Percentiles rank a stretch among this genome's conserved stretches.
Evolutionary conservation across 805 yeast genomes (phyloP).

Genomic region (Candida orba): DNA sequence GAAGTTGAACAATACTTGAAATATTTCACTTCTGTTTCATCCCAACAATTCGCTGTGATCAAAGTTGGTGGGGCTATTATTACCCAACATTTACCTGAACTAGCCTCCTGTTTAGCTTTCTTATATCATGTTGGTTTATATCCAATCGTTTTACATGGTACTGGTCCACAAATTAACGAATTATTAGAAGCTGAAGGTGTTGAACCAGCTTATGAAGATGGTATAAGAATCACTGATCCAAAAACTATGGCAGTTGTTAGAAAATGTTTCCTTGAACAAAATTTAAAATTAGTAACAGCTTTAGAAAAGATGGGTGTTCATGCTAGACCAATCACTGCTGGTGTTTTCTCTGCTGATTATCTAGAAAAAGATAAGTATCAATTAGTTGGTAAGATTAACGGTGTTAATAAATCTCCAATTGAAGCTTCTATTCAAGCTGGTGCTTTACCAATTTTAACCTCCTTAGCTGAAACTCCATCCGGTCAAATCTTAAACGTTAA

Average conservation of each 20-base stretch:
- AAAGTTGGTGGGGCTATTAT: slow-evolving; percentile 99
- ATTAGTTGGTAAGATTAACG: slow-evolving; percentile 82
- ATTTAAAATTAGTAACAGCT: slow-evolving; percentile 90
- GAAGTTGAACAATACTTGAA: slow-evolving; percentile 97
- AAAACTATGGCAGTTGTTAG: slow-evolving; percentile 95
- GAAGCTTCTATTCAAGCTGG: slow-evolving; percentile 96
- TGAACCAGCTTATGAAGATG: slow-evolving; percentile 93
- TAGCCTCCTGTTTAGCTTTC: slow-evolving; percentile 93
- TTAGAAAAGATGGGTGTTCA: slow-evolving; percentile 94
- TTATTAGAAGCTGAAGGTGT: slow-evolving; percentile 89
- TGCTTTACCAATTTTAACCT: slow-evolving; percentile 91
- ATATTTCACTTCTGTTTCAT: slow-evolving; percentile 92
- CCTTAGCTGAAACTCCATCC: slow-evolving; percentile 91
- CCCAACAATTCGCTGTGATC: slow-evolving; percentile 96
- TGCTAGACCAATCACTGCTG: slow-evolving; percentile 97
- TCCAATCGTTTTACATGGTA: slow-evolving; percentile 95
- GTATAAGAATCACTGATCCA: slow-evolving; percentile 91
- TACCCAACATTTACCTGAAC: slow-evolving; percentile 85
- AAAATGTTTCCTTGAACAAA: slow-evolving; percentile 91
- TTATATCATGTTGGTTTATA: slow-evolving; percentile 95
- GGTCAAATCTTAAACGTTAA: slow-evolving; percentile 97
- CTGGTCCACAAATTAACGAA: slow-evolving; percentile 98
- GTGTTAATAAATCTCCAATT: slow-evolving; percentile 82
- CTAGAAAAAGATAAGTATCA: slow-evolving; percentile 86
- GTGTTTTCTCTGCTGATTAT: slow-evolving; percentile 91